phyloP scores from a whole-genome alignment of 169 alveolate species.

The Cryptosporidium parvum region DNA sequence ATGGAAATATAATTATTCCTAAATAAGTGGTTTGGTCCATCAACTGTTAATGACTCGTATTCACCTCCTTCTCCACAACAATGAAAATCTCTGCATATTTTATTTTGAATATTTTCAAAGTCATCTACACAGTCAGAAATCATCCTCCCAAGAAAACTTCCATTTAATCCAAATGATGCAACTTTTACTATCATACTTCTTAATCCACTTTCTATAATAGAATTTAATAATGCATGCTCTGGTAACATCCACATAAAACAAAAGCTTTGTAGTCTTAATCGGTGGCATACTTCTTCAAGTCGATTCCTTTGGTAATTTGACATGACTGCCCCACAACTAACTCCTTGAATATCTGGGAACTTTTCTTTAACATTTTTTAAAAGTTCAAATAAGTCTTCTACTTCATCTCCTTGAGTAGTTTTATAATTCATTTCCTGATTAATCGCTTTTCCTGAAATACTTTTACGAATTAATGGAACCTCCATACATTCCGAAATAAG shows the following conservation, averaged over 20 bases:
- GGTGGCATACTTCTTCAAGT: conserved; percentile 93
- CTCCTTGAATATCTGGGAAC: conserved; percentile 90
- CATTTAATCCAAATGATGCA: conserved; percentile 90
- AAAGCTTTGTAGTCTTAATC: conserved; percentile 79
- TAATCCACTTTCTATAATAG: conserved; percentile 91
- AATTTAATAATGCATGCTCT: conserved; percentile 88
- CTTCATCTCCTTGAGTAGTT: conserved; percentile 91
- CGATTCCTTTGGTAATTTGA: conserved; percentile 96
- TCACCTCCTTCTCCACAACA: conserved; percentile 99
- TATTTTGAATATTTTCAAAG: conserved; percentile 57
- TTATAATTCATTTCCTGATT: conserved; percentile 86
- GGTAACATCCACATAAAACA: conserved; percentile 88
- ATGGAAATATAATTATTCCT: conserved; percentile 7
- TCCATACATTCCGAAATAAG: conserved; percentile 94
- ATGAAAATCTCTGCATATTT: conserved; percentile 91
- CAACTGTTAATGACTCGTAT: conserved; percentile 96
- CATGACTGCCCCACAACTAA: conserved; percentile 96
- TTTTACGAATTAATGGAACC: conserved; percentile 88
- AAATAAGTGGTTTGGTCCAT: conserved; percentile 87
- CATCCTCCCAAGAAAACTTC: conserved; percentile 90
- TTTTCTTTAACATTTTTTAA: conserved; percentile 83
- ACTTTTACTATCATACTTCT: conserved; percentile 91
- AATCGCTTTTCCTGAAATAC: conserved; percentile 84
- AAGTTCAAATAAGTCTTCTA: conserved; percentile 92
- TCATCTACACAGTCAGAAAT: conserved; percentile 79